Evolutionary conservation across 106 monocot species (phyloP).

Genomic region (Iris macrosiphon): DNA sequence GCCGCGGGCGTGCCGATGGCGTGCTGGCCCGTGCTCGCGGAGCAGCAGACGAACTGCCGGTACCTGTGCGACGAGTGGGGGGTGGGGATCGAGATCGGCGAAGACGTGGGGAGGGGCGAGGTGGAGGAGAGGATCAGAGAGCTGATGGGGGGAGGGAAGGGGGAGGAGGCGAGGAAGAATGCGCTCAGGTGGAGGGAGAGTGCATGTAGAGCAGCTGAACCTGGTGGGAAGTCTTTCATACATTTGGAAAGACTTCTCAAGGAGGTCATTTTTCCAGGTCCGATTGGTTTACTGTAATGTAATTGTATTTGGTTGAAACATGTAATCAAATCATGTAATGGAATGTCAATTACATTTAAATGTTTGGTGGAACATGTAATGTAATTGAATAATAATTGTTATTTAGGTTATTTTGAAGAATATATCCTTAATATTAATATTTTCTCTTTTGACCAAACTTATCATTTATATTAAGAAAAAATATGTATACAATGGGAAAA

Average conservation of each 20-base stretch:
- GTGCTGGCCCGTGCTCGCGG: slow-evolving; percentile 43
- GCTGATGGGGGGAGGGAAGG: slow-evolving; percentile 42
- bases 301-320: too few species aligned
- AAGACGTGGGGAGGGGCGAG: slow-evolving; percentile 27
- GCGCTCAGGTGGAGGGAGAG: slow-evolving; percentile 30
- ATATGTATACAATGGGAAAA: too few species aligned
- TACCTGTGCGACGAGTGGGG: slow-evolving; percentile 39
- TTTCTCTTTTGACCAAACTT: too few species aligned
- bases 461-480: too few species aligned
- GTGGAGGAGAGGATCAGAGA: slow-evolving; percentile 36
- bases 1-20: slow-evolving; percentile 33
- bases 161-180: slow-evolving; percentile 33
- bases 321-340: too few species aligned
- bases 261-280: too few species aligned
- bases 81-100: slow-evolving; percentile 44
- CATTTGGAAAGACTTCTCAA: background rate
- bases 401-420: too few species aligned
- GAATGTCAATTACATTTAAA: too few species aligned
- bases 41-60: slow-evolving; percentile 50
- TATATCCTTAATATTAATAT: too few species aligned
- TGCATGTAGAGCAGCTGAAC: slow-evolving; percentile 5
- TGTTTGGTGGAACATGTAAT: too few species aligned
- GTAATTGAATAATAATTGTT: too few species aligned
- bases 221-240: slow-evolving; percentile 26
- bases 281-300: too few species aligned